These are phyloP conservation scores for Alternaria sp. DNA, from an alignment of 2,329 filamentous ascomycete species.

Conservation along the genomic window DNA sequence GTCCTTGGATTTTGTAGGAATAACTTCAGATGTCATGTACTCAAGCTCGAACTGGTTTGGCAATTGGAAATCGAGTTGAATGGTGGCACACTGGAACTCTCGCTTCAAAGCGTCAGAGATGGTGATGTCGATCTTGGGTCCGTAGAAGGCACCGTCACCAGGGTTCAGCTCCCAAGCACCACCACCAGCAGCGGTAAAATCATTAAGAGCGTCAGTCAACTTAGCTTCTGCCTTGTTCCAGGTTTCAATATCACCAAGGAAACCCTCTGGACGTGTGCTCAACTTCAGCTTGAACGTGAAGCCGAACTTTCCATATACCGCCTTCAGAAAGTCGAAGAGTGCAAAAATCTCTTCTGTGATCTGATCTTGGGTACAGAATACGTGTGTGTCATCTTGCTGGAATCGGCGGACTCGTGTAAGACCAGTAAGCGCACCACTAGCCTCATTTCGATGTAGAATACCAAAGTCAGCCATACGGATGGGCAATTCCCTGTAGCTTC, in stretches of 20 bases:
- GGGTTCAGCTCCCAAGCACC: constrained; percentile 89
- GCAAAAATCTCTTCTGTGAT: constrained; percentile 78
- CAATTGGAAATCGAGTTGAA: constrained; percentile 91
- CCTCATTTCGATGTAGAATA: constrained; percentile 93
- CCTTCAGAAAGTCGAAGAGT: constrained; percentile 85
- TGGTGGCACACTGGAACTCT: constrained; percentile 90
- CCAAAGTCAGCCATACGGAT: constrained; percentile 95
- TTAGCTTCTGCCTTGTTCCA: constrained; percentile 90
- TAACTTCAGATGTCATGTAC: constrained; percentile 76
- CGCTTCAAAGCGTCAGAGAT: constrained; percentile 87
- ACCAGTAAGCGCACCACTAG: constrained; percentile 88
- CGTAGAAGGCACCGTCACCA: constrained; percentile 97
- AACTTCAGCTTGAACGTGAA: constrained; percentile 95
- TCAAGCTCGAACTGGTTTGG: constrained; percentile 86
- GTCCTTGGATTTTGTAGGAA: constrained; percentile 51
- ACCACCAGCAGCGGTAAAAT: constrained; percentile 68
- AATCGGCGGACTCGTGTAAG: constrained; percentile 93
- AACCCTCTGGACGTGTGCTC: constrained; percentile 89
- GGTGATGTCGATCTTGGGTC: constrained; percentile 97
- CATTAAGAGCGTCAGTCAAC: constrained; percentile 79
- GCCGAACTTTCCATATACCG: constrained; percentile 82
- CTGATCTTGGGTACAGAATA: constrained; percentile 89
- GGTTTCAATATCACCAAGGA: constrained; percentile 82
- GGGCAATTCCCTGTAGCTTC: constrained; percentile 89
- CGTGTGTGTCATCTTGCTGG: constrained; percentile 95